Evolutionary conservation across 2,329 filamentous ascomycete genomes (phyloP).

Genomic region (Endothia cerciana): DNA sequence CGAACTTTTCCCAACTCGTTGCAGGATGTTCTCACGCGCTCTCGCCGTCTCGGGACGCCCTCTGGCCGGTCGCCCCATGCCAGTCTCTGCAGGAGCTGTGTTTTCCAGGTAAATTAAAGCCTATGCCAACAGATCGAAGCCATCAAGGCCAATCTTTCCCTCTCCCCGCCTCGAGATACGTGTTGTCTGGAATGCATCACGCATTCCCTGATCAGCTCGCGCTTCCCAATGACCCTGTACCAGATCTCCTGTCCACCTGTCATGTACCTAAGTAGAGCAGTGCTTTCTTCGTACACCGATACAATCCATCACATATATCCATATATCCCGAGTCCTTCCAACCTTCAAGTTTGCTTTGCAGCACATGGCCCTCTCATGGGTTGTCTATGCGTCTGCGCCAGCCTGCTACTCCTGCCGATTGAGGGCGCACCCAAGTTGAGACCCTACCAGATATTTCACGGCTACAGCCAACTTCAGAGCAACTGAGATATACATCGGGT

Average conservation of each 20-base stretch:
- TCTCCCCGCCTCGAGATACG: neutral
- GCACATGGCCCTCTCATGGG: neutral
- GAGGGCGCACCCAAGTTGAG: slow-evolving; percentile 1
- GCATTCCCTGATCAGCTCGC: neutral
- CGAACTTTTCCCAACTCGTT: neutral
- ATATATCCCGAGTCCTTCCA: neutral
- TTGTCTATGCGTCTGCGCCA: neutral
- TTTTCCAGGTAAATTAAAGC: slow-evolving; percentile 16
- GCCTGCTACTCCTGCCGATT: neutral
- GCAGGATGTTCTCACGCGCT: slow-evolving; percentile 15
- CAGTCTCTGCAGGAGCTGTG: slow-evolving; percentile 9
- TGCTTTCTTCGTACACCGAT: slow-evolving; percentile 13
- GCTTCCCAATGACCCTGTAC: neutral
- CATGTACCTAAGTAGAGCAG: slow-evolving; percentile 11
- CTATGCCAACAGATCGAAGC: neutral
- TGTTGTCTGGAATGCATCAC: neutral
- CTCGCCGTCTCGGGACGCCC: slow-evolving; percentile 9
- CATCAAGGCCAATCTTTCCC: neutral
- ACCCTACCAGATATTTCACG: slow-evolving; percentile 15
- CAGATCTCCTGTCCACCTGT: neutral
- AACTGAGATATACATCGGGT: slow-evolving; percentile 11
- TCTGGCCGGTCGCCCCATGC: slow-evolving; percentile 2
- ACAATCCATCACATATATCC: slow-evolving; percentile 4
- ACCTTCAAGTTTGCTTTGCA: neutral
- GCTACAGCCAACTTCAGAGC: slow-evolving; percentile 11